phyloP scores from a whole-genome alignment of 192 early-diverging fungal genomes.

The Linnemannia hyalina region DNA sequence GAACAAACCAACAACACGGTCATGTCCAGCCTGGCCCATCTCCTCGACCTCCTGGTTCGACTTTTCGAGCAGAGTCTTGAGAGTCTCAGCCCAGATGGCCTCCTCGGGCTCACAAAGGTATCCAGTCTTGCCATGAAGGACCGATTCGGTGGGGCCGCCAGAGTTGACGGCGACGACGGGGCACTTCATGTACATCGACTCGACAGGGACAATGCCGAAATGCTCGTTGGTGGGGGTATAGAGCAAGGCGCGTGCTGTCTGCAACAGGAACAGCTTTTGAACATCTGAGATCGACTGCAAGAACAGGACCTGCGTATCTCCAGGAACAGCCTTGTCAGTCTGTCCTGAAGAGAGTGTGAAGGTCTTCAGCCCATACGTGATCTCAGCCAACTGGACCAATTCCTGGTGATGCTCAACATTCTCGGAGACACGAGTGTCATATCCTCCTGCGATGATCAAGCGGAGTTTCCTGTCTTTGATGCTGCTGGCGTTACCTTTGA shows the following conservation, averaged over 20 bases:
- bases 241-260: slow-evolving; percentile 71
- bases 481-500: slow-evolving; percentile 53
- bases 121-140: slow-evolving; percentile 81
- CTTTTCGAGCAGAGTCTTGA: slow-evolving; percentile 63
- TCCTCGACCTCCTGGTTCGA: slow-evolving; percentile 47
- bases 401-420: slow-evolving; percentile 88
- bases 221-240: slow-evolving; percentile 97
- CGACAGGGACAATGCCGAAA: slow-evolving; percentile 97
- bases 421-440: slow-evolving; percentile 86
- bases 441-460: slow-evolving; percentile 90
- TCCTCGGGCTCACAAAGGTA: slow-evolving; percentile 74
- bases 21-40: slow-evolving; percentile 80
- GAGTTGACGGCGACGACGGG: slow-evolving; percentile 91
- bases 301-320: slow-evolving; percentile 80
- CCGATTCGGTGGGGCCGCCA: slow-evolving; percentile 89
- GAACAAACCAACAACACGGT: slow-evolving; percentile 73
- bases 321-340: slow-evolving; percentile 39
- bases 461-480: slow-evolving; percentile 37
- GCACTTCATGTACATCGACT: slow-evolving; percentile 91
- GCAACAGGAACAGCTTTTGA: slow-evolving; percentile 82
- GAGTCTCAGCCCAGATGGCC: slow-evolving; percentile 73
- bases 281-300: slow-evolving; percentile 88
- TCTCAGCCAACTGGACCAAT: slow-evolving; percentile 70
- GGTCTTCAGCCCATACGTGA: slow-evolving; percentile 57
- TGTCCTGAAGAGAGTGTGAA: slow-evolving; percentile 58